phyloP scores from a whole-genome alignment of 169 alveolate species.

The Cyclospora cayetanensis region DNA sequence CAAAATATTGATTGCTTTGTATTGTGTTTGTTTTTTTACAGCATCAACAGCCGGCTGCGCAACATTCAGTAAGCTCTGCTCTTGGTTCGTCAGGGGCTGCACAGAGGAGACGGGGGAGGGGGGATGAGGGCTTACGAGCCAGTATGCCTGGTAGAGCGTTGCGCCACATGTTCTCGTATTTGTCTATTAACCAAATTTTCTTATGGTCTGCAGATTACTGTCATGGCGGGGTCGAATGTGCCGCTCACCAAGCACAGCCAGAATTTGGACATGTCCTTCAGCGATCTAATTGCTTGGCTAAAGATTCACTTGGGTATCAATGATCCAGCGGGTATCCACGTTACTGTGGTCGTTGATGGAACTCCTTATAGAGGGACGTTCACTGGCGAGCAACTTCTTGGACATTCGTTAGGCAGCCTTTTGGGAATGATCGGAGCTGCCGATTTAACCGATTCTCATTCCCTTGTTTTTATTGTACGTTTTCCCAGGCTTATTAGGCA shows the following conservation, averaged over 20 bases:
- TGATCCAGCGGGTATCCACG: background rate
- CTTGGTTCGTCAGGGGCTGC: too few species aligned
- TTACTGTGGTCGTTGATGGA: slow-evolving; percentile 52
- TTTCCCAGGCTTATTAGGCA: background rate
- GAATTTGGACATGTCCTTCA: background rate
- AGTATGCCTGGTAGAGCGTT: too few species aligned
- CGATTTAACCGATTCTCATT: slow-evolving; percentile 13
- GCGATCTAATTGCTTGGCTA: slow-evolving; percentile 11
- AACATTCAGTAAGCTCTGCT: background rate
- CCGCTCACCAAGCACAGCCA: slow-evolving; percentile 2
- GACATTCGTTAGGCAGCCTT: slow-evolving; percentile 32
- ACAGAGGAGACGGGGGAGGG: too few species aligned
- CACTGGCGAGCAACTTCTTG: slow-evolving; percentile 52
- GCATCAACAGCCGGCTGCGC: slow-evolving; percentile 36
- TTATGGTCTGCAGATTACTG: background rate
- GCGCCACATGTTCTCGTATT: too few species aligned
- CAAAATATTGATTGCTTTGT: background rate
- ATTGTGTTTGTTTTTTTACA: background rate
- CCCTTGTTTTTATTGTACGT: slow-evolving; percentile 19
- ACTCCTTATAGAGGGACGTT: background rate
- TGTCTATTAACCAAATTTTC: background rate
- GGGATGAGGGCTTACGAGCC: too few species aligned
- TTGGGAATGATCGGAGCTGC: slow-evolving; percentile 30
- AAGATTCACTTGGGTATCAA: background rate
- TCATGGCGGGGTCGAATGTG: slow-evolving; percentile 36